Conservation (phyloP, 192 early-diverging fungal species). For the Gryganskiella cystojenkinii region DNA sequence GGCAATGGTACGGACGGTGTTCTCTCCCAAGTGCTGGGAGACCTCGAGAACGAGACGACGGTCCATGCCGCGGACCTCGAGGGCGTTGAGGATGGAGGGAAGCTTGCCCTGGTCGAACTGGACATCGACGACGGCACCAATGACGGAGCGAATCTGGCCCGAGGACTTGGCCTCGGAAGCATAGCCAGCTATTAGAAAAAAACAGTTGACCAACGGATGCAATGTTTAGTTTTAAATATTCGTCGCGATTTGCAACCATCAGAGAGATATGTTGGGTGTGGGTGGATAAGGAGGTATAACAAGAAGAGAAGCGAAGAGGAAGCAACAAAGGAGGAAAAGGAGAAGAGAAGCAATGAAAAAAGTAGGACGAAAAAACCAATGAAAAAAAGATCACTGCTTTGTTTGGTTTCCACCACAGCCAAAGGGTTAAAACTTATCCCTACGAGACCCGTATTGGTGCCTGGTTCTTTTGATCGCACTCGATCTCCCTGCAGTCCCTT, state of each 20-base stretch:
- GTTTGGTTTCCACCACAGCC: neutral
- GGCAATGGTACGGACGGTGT: conserved; percentile 98
- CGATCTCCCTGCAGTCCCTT: neutral
- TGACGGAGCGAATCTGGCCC: conserved; percentile 92
- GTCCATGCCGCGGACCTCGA: conserved; percentile 83
- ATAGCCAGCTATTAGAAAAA: conserved; percentile 55
- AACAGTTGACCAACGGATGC: neutral
- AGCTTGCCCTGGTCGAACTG: conserved; percentile 92
- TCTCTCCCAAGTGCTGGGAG: conserved; percentile 97
- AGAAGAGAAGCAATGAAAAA: too few relatives aligned
- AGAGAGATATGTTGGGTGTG: neutral
- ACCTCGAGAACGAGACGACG: conserved; percentile 96
- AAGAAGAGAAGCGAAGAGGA: too few relatives aligned
- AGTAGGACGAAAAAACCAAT: neutral
- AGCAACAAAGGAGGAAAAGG: too few relatives aligned
- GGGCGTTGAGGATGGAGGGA: conserved; percentile 95
- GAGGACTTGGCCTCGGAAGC: conserved; percentile 68
- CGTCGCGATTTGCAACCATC: neutral
- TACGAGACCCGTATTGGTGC: neutral
- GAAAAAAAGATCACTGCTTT: neutral
- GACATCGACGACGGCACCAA: conserved; percentile 99
- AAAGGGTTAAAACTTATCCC: neutral
- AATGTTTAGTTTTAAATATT: neutral
- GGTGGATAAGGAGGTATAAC: conserved; percentile 1
- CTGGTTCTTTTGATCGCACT: neutral